Conservation (phyloP, 1,284 basidiomycete species). For the Agroathelia rolfsii region DNA sequence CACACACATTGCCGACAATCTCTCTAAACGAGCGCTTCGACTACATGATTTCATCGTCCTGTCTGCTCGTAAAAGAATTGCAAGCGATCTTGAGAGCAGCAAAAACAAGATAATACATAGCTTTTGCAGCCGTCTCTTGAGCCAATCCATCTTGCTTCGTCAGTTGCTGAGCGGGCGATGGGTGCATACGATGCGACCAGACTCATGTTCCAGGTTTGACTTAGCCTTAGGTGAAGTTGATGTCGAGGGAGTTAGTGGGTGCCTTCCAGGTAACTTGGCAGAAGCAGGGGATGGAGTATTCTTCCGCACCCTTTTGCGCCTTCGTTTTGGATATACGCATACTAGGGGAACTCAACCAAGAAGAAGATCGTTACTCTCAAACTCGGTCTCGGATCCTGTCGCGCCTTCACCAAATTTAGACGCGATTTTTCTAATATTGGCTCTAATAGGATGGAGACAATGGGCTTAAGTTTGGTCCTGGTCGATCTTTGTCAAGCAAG, state of each 20-base stretch:
- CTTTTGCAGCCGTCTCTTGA: too few relatives aligned
- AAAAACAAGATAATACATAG: slow-evolving; percentile 64
- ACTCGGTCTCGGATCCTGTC: slow-evolving; percentile 33
- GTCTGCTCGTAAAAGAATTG: slow-evolving; percentile 57
- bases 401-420: too few relatives aligned
- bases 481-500: slow-evolving; percentile 43
- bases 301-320: too few relatives aligned
- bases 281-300: slow-evolving; percentile 13
- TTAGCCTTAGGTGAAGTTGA: slow-evolving; percentile 34
- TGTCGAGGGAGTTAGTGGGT: slow-evolving; percentile 39
- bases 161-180: slow-evolving; percentile 63
- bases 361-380: slow-evolving; percentile 19
- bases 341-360: too few relatives aligned
- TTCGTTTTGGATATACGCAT: slow-evolving; percentile 6
- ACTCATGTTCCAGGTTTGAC: slow-evolving; percentile 32
- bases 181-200: slow-evolving; percentile 62
- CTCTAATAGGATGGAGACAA: slow-evolving; percentile 4
- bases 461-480: slow-evolving; percentile 1
- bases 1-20: slow-evolving; percentile 50
- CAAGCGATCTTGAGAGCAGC: slow-evolving; percentile 65
- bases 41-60: slow-evolving; percentile 59
- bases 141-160: slow-evolving; percentile 74
- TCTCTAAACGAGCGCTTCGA: slow-evolving; percentile 62
- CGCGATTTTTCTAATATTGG: too few relatives aligned
- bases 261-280: too few relatives aligned